phyloP scores from a whole-genome alignment of 2,329 filamentous ascomycete species.

The Fusarium sp. region DNA sequence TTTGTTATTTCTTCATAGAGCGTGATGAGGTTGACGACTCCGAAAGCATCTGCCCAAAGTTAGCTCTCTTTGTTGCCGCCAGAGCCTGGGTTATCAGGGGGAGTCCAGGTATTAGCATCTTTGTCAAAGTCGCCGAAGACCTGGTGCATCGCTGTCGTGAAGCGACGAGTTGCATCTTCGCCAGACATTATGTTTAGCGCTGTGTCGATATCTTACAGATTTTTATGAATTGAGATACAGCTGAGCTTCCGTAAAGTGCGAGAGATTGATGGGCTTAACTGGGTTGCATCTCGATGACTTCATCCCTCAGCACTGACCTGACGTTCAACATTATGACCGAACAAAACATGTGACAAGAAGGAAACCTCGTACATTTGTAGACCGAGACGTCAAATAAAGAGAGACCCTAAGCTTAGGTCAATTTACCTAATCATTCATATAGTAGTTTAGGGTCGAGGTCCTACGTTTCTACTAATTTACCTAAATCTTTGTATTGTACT shows the following conservation, averaged over 20 bases:
- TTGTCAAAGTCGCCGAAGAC: constrained; percentile 51
- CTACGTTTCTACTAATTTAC: no score
- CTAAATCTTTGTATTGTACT: no score
- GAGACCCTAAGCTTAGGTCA: no score
- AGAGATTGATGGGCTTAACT: not conserved
- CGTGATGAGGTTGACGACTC: constrained; percentile 68
- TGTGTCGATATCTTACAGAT: not conserved
- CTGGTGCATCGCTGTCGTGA: constrained; percentile 50
- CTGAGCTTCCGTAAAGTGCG: not conserved
- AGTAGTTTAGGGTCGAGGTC: no score
- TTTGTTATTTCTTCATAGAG: constrained; percentile 54
- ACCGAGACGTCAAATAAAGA: no score
- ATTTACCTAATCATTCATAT: no score
- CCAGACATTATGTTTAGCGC: not conserved
- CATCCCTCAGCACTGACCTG: not conserved
- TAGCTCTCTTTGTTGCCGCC: constrained; percentile 68
- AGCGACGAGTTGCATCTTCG: constrained; percentile 35
- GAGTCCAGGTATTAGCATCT: constrained; percentile 54
- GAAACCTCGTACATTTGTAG: not conserved
- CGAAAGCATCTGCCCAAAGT: constrained; percentile 70
- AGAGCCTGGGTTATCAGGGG: constrained; percentile 56
- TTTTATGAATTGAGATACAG: not conserved
- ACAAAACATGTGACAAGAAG: not conserved
- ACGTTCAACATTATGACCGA: not conserved
- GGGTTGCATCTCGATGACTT: constrained; percentile 3